phyloP scores from a whole-genome alignment of 805 yeast genomes.

The Scheffersomyces stipitis region DNA sequence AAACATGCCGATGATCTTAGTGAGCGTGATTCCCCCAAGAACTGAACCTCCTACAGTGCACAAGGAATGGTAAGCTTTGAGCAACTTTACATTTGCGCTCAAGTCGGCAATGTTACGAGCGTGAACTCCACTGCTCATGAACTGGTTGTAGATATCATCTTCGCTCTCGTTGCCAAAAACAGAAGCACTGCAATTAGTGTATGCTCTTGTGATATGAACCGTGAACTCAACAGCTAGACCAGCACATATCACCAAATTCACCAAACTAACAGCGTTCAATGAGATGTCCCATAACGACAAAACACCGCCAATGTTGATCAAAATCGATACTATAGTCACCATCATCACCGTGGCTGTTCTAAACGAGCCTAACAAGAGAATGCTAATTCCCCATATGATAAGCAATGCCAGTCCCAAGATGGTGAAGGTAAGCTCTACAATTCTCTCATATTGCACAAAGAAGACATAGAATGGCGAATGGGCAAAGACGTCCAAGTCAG shows the following conservation, averaged over 20 bases:
- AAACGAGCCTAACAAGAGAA: constrained; percentile 64
- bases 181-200: constrained; percentile 45
- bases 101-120: constrained; percentile 3
- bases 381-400: constrained; percentile 52
- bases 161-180: constrained; percentile 3
- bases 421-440: constrained; percentile 56
- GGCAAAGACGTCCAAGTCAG: constrained; percentile 65
- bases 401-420: constrained; percentile 53
- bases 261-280: constrained; percentile 85
- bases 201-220: constrained; percentile 81
- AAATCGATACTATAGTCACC: constrained; percentile 58
- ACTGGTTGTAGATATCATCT: constrained; percentile 13
- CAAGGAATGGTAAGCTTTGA: constrained; percentile 57
- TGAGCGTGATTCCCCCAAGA: constrained; percentile 84
- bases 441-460: constrained; percentile 81
- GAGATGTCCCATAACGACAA: constrained; percentile 76
- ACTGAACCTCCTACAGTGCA: constrained; percentile 86
- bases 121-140: constrained; percentile 11
- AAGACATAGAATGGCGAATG: constrained; percentile 92
- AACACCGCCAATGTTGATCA: constrained; percentile 75
- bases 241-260: constrained; percentile 85
- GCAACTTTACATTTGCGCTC: constrained; percentile 2
- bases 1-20: constrained; percentile 83
- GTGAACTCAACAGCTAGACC: constrained; percentile 95
- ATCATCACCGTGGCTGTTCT: constrained; percentile 57